Conservation (phyloP, 1,284 basidiomycete species). For the Abortiporus biennis region DNA sequence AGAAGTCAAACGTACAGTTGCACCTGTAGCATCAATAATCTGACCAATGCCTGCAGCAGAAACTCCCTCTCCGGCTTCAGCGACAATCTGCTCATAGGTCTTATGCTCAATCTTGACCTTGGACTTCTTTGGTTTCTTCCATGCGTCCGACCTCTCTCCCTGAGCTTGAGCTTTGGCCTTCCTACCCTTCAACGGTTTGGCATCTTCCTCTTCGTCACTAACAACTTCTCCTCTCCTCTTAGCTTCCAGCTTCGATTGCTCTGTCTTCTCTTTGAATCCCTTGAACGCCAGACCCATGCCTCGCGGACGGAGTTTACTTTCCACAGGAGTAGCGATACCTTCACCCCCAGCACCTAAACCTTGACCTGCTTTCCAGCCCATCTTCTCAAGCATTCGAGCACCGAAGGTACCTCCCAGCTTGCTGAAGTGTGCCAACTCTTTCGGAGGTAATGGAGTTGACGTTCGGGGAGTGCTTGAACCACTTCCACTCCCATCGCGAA, state of each 20-base stretch:
- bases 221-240: conserved; percentile 65
- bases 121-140: conserved; percentile 79
- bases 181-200: conserved; percentile 36
- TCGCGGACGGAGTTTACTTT: conserved; percentile 78
- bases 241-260: conserved; percentile 84
- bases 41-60: conserved; percentile 62
- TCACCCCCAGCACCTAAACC: conserved; percentile 78
- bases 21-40: conserved; percentile 93
- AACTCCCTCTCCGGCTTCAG: conserved; percentile 66
- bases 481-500: conserved; percentile 36
- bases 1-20: conserved; percentile 60
- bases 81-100: conserved; percentile 91
- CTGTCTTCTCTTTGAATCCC: conserved; percentile 84
- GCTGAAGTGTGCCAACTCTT: conserved; percentile 74
- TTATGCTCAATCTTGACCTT: conserved; percentile 88
- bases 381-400: conserved; percentile 85
- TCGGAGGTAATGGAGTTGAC: conserved; percentile 47
- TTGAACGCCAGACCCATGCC: conserved; percentile 83
- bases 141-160: conserved; percentile 60
- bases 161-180: conserved; percentile 42
- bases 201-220: conserved; percentile 70
- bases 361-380: conserved; percentile 86
- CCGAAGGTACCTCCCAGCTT: conserved; percentile 76
- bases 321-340: conserved; percentile 86
- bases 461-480: conserved; percentile 38